Evolutionary conservation across 2,329 filamentous ascomycete genomes (phyloP).

Genomic region (Phyllosticta citrichinensis): DNA sequence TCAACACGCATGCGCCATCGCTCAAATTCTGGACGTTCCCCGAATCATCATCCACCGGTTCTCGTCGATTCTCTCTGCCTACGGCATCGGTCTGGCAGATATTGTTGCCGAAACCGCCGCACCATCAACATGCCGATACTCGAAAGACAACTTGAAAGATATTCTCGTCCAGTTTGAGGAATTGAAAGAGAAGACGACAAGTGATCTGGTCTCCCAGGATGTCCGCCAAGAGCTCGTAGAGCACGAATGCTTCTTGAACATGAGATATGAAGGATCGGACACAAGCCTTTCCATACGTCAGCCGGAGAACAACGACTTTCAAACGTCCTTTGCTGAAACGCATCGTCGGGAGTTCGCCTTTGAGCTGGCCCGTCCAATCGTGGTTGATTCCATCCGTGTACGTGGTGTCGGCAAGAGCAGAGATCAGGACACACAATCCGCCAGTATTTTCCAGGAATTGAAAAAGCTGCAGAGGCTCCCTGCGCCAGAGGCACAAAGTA

Average conservation of each 20-base stretch:
- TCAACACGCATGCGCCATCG: conserved; percentile 33
- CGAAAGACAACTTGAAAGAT: conserved; percentile 46
- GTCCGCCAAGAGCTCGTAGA: conserved; percentile 33
- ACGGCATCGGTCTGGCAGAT: conserved; percentile 28
- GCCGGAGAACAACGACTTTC: conserved; percentile 24
- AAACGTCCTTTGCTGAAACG: conserved; percentile 24
- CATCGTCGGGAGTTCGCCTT: conserved; percentile 37
- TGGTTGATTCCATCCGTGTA: conserved; percentile 4
- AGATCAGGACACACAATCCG: not conserved
- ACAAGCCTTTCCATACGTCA: conserved; percentile 34
- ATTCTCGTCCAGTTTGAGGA: not conserved
- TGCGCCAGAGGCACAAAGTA: not conserved
- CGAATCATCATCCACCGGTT: conserved; percentile 37
- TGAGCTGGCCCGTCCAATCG: conserved; percentile 28
- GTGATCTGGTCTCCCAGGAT: conserved; percentile 55
- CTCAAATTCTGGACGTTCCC: conserved; percentile 34
- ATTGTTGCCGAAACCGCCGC: conserved; percentile 1
- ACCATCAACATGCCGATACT: conserved; percentile 60
- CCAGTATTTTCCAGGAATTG: conserved; percentile 1
- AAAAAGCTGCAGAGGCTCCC: too few species aligned
- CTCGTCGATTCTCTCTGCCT: conserved; percentile 38
- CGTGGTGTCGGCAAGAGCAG: conserved; percentile 6
- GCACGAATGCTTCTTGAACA: conserved; percentile 31
- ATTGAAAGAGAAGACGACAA: conserved; percentile 15
- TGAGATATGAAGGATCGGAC: conserved; percentile 36